Evolutionary conservation across 345 rosid genomes (phyloP).

Genomic region (Kandelia obovata): DNA sequence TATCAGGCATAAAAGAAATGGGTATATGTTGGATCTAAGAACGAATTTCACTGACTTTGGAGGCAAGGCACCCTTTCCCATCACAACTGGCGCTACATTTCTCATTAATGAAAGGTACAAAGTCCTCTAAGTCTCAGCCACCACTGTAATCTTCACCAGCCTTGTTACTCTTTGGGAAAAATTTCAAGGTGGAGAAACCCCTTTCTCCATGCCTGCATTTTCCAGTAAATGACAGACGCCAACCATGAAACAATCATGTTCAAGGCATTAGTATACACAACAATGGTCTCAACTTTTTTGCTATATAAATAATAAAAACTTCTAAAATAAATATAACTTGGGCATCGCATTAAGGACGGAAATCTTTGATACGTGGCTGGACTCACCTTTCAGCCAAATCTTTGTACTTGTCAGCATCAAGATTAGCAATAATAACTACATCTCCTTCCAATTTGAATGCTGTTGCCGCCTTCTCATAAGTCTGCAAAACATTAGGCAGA

Average conservation of each 20-base stretch:
- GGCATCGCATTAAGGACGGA: background rate
- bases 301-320: too few relatives aligned
- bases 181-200: constrained; percentile 87
- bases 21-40: background rate
- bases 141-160: constrained; percentile 93
- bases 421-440: constrained; percentile 70
- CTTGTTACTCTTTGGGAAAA: constrained; percentile 86
- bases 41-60: constrained; percentile 40
- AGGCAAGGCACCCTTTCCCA: constrained; percentile 78
- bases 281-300: too few relatives aligned
- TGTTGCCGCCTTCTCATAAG: constrained; percentile 81
- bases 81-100: constrained; percentile 77
- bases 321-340: too few relatives aligned
- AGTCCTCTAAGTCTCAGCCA: constrained; percentile 85
- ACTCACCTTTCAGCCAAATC: constrained; percentile 82
- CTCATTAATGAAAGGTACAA: constrained; percentile 80
- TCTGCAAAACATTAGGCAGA: constrained; percentile 33
- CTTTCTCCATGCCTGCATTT: constrained; percentile 71
- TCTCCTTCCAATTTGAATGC: constrained; percentile 72
- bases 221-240: background rate
- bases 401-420: constrained; percentile 84
- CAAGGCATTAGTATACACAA: too few relatives aligned
- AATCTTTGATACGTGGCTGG: background rate
- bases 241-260: too few relatives aligned
- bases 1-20: background rate